A percentile compares a stretch with the other conserved stretches of the same genome.
These are phyloP conservation scores for Hawksworthiomyces lignivorus DNA, from an alignment of 2,329 filamentous ascomycete species.

Conservation along the genomic window DNA sequence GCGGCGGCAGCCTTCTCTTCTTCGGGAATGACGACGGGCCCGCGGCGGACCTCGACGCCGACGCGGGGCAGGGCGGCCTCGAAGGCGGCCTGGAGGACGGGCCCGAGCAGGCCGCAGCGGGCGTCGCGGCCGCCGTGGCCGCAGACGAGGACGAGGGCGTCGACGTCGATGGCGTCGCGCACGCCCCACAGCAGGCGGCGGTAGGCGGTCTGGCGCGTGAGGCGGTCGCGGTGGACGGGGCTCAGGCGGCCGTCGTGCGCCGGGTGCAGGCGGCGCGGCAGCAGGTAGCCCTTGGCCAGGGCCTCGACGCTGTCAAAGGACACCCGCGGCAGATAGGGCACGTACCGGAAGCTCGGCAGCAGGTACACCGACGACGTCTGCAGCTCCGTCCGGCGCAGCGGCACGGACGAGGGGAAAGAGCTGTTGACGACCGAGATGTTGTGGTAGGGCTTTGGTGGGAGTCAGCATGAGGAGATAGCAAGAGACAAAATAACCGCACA, in stretches of 20 bases:
- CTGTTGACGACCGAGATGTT: conserved; percentile 70
- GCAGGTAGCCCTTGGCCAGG: conserved; percentile 57
- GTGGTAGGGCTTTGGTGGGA: conserved; percentile 62
- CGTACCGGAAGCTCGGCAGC: conserved; percentile 75
- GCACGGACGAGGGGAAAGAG: conserved; percentile 58
- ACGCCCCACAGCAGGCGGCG: conserved; percentile 48
- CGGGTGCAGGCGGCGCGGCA: conserved; percentile 54
- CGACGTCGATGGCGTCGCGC: conserved; percentile 47
- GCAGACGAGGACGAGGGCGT: conserved; percentile 77
- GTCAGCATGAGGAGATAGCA: conserved; percentile 20
- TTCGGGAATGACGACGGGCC: conserved; percentile 32
- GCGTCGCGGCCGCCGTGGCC: conserved; percentile 76
- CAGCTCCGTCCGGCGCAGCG: conserved; percentile 35
- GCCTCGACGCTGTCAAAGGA: conserved; percentile 47
- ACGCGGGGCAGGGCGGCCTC: conserved; percentile 44
- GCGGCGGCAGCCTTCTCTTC: too few species aligned
- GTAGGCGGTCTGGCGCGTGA: conserved; percentile 43
- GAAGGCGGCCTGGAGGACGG: conserved; percentile 65
- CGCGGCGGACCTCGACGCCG: conserved; percentile 42
- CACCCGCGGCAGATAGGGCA: conserved; percentile 61
- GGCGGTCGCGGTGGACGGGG: conserved; percentile 46
- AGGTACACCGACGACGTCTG: conserved; percentile 62
- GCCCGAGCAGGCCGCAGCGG: conserved; percentile 75
- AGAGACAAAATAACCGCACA: neutral
- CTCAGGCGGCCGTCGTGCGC: conserved; percentile 50